phyloP scores from a whole-genome alignment of 202 grass and related monocot species.

The Saccharum hybrid region DNA sequence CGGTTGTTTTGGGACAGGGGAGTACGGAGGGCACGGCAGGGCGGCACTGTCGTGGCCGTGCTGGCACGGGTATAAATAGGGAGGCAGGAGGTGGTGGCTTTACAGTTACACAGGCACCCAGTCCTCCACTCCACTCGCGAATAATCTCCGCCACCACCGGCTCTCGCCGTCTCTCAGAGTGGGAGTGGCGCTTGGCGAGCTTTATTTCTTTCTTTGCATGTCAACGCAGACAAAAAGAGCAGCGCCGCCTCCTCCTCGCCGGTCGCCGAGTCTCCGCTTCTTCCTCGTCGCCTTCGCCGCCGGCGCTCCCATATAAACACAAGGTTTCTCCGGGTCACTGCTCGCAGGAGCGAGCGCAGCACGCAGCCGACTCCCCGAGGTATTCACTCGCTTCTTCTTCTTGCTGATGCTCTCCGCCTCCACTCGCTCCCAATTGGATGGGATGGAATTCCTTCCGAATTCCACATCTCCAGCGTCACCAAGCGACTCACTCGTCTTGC shows the following conservation, averaged over 20 bases:
- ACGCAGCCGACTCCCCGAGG: constrained; percentile 23
- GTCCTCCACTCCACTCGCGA: neutral
- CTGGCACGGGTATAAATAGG: constrained; percentile 30
- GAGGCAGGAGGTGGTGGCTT: neutral
- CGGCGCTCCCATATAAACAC: constrained; percentile 11
- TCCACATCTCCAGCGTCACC: neutral
- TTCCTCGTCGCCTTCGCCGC: constrained; percentile 11
- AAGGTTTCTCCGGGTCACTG: neutral
- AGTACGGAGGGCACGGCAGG: neutral
- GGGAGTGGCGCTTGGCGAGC: neutral
- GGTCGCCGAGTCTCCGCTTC: constrained; percentile 25
- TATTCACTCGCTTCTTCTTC: neutral
- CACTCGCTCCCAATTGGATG: neutral
- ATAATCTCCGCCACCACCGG: neutral
- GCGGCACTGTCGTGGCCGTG: neutral
- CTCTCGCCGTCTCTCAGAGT: neutral
- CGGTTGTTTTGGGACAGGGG: too few relatives aligned
- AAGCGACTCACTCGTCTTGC: neutral
- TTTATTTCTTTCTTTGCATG: constrained; percentile 35
- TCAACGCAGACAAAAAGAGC: constrained; percentile 62
- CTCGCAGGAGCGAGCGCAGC: neutral
- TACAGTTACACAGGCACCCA: neutral
- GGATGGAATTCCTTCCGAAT: neutral
- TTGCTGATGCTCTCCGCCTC: neutral
- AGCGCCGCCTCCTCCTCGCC: neutral